Evolutionary conservation across 2,329 filamentous ascomycete species (phyloP).

Genomic region (Pezicula rhizophila): DNA sequence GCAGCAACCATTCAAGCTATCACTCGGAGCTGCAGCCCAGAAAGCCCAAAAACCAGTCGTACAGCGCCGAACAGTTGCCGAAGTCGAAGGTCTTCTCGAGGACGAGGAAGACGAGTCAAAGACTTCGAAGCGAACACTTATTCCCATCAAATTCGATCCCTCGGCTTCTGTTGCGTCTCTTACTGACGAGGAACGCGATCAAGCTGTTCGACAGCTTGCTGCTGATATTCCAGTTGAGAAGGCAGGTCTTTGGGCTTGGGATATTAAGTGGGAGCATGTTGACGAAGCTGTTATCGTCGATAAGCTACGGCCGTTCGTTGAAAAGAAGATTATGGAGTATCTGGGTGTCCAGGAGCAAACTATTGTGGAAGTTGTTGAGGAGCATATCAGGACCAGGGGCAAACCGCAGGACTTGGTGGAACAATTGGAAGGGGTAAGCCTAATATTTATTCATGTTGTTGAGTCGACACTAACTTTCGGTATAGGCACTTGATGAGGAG

Average conservation of each 20-base stretch:
- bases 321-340: conserved; percentile 97
- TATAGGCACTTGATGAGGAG: conserved; percentile 83
- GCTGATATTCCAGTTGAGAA: conserved; percentile 85
- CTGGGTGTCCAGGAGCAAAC: conserved; percentile 95
- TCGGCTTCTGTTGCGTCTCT: conserved; percentile 55
- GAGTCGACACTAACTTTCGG: conserved; percentile 28
- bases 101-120: conserved; percentile 82
- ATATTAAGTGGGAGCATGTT: conserved; percentile 87
- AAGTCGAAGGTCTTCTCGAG: conserved; percentile 90
- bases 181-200: conserved; percentile 80
- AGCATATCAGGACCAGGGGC: conserved; percentile 71
- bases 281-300: conserved; percentile 75
- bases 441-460: conserved; percentile 2
- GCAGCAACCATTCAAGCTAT: conserved; percentile 84
- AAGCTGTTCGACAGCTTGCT: conserved; percentile 75
- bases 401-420: conserved; percentile 76
- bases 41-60: conserved; percentile 53
- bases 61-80: conserved; percentile 74
- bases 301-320: conserved; percentile 88
- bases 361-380: conserved; percentile 86
- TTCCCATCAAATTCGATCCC: conserved; percentile 78
- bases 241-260: conserved; percentile 84
- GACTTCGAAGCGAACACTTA: conserved; percentile 65
- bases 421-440: conserved; percentile 73
- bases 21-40: conserved; percentile 81